phyloP scores from a whole-genome alignment of 2,329 filamentous ascomycete genomes.

The Trichophyton simii region DNA sequence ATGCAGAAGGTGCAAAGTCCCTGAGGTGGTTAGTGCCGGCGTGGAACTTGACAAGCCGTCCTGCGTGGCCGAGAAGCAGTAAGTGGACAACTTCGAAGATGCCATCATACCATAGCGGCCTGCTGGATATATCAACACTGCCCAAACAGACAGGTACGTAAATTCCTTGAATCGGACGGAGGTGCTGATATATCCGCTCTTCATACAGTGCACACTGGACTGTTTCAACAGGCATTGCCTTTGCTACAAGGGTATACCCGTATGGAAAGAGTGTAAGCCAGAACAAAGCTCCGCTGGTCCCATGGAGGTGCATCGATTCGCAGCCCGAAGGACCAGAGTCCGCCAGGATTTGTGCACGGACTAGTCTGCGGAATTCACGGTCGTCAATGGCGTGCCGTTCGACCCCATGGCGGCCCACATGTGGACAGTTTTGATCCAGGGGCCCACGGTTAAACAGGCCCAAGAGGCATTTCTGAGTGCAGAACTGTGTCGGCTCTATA shows the following conservation, averaged over 20 bases:
- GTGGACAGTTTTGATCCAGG: conserved; percentile 29
- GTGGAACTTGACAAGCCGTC: neutral
- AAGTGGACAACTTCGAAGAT: conserved; percentile 8
- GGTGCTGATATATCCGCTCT: conserved; percentile 11
- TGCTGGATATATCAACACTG: conserved; percentile 11
- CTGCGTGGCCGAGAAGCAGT: conserved; percentile 10
- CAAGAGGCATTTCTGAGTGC: conserved; percentile 30
- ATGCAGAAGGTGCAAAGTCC: neutral
- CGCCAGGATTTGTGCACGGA: conserved; percentile 7
- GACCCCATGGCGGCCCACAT: conserved; percentile 25
- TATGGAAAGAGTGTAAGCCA: conserved; percentile 13
- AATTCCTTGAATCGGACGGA: conserved; percentile 13
- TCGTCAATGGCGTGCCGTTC: conserved; percentile 10
- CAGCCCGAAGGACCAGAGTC: conserved; percentile 10
- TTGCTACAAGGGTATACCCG: conserved; percentile 17
- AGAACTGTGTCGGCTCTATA: conserved; percentile 19
- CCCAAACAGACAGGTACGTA: conserved; percentile 14
- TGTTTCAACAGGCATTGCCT: conserved; percentile 10
- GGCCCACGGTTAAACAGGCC: conserved; percentile 22
- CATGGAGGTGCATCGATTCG: conserved; percentile 14
- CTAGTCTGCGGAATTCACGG: conserved; percentile 5
- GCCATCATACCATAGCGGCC: conserved; percentile 10
- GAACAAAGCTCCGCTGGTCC: conserved; percentile 16
- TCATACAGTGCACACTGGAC: conserved; percentile 9
- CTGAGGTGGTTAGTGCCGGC: neutral